phyloP scores from a whole-genome alignment of 495 filamentous ascomycete species.

The Aspergillus saccharolyticus region DNA sequence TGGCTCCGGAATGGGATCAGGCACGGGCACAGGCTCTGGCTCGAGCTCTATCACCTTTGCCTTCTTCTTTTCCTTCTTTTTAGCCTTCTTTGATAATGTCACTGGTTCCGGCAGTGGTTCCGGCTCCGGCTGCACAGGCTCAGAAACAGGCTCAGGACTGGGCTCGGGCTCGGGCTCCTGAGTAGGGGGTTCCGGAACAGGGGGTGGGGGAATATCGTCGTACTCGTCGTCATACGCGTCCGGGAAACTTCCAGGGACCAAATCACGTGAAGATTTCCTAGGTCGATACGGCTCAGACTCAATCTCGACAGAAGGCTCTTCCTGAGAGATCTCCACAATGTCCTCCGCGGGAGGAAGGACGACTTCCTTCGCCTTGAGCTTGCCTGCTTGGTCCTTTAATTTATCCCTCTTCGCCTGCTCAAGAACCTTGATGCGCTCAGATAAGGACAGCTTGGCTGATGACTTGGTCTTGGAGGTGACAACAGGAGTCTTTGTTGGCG shows the following conservation, averaged over 20 bases:
- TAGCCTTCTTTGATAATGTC: constrained; percentile 13
- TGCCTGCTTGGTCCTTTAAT: constrained; percentile 30
- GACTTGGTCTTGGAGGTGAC: constrained; percentile 39
- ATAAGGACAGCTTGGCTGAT: constrained; percentile 39
- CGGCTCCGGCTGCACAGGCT: constrained; percentile 2
- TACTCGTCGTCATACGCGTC: constrained; percentile 23
- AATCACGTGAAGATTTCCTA: constrained; percentile 27
- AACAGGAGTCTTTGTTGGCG: constrained; percentile 26
- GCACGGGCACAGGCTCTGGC: constrained; percentile 6
- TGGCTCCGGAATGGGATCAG: not conserved
- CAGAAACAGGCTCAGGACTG: constrained; percentile 7
- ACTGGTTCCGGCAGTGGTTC: constrained; percentile 7
- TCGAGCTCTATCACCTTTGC: constrained; percentile 21
- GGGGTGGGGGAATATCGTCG: constrained; percentile 14
- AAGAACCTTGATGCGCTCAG: constrained; percentile 45
- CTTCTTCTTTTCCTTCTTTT: constrained; percentile 25
- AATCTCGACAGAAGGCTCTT: constrained; percentile 11
- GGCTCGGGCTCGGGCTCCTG: constrained; percentile 14
- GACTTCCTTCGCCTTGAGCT: constrained; percentile 24
- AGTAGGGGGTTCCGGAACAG: constrained; percentile 11
- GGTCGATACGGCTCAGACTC: constrained; percentile 21
- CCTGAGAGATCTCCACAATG: constrained; percentile 13
- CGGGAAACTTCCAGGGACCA: constrained; percentile 41
- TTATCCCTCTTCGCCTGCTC: constrained; percentile 42
- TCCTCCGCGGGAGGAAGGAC: constrained; percentile 17